Percentiles rank a stretch among this genome's conserved stretches.
phyloP scores from a whole-genome alignment of 768 basidiomycete genomes.

The Mycena alexandri region DNA sequence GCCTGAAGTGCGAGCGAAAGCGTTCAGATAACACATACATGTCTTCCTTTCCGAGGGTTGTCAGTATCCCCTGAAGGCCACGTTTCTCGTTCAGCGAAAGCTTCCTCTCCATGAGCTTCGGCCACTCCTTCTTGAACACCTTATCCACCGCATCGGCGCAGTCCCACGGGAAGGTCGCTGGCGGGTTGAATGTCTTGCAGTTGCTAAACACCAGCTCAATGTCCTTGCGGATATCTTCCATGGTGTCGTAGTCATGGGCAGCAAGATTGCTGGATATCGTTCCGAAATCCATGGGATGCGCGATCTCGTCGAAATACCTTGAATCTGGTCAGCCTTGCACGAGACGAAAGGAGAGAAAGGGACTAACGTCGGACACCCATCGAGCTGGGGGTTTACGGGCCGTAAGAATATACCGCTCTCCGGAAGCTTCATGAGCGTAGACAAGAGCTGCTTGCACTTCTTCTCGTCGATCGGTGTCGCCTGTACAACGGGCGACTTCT shows the following conservation, averaged over 20 bases:
- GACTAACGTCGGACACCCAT: constrained; percentile 93
- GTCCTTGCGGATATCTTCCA: constrained; percentile 87
- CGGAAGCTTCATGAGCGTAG: constrained; percentile 67
- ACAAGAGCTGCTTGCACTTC: constrained; percentile 84
- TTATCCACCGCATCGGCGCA: constrained; percentile 83
- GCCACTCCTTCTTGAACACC: constrained; percentile 89
- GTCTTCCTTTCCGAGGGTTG: constrained; percentile 75
- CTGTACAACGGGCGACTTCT: constrained; percentile 50
- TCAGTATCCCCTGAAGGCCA: constrained; percentile 77
- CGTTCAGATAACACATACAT: constrained; percentile 57
- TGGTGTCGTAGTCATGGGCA: constrained; percentile 75
- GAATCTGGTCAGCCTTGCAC: constrained; percentile 23
- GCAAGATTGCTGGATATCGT: constrained; percentile 82
- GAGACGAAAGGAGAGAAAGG: constrained; percentile 33
- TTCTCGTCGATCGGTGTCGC: constrained; percentile 79
- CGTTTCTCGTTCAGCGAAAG: constrained; percentile 86
- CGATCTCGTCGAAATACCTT: constrained; percentile 94
- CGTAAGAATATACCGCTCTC: constrained; percentile 81
- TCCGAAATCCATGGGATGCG: constrained; percentile 93
- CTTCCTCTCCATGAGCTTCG: constrained; percentile 78
- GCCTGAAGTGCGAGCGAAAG: constrained; percentile 8
- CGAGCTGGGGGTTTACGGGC: constrained; percentile 86
- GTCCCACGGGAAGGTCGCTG: constrained; percentile 77
- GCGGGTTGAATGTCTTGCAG: constrained; percentile 93
- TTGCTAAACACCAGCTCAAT: constrained; percentile 88